phyloP scores from a whole-genome alignment of 768 basidiomycete genomes.

The Boletus bicolor region DNA sequence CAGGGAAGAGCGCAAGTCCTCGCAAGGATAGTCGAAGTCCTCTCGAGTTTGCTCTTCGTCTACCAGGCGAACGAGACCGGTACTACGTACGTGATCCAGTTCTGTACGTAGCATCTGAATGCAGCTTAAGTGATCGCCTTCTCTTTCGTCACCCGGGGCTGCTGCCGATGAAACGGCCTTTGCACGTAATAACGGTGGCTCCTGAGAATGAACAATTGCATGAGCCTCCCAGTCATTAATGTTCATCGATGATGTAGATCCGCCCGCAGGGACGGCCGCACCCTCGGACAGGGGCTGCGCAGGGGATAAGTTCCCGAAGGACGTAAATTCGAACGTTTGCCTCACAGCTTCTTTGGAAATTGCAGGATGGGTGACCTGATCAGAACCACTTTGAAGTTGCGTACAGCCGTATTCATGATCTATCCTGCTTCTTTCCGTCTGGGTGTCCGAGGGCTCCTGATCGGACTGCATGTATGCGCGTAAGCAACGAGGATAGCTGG shows the following conservation, averaged over 20 bases:
- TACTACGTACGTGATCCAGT: background rate
- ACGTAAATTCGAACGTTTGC: background rate
- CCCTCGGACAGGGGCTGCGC: background rate
- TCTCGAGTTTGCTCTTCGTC: conserved; percentile 7
- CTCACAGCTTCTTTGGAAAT: conserved; percentile 12
- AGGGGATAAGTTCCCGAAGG: background rate
- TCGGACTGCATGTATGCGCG: conserved; percentile 23
- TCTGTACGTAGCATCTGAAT: background rate
- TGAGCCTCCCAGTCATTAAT: background rate
- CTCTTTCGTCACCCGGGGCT: background rate
- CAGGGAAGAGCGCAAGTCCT: conserved; percentile 19
- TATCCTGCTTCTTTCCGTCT: background rate
- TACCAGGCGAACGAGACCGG: background rate
- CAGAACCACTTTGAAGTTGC: background rate
- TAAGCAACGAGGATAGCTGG: background rate
- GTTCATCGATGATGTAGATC: background rate
- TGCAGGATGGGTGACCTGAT: background rate
- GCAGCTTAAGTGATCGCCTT: background rate
- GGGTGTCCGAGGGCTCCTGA: background rate
- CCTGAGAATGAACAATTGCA: background rate
- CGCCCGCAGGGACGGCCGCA: background rate
- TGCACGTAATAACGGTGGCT: background rate
- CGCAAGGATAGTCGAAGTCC: conserved; percentile 2
- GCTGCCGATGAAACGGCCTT: background rate
- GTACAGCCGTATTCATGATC: background rate